phyloP scores from a whole-genome alignment of 208 protist species.

The Leishmania turanica region DNA sequence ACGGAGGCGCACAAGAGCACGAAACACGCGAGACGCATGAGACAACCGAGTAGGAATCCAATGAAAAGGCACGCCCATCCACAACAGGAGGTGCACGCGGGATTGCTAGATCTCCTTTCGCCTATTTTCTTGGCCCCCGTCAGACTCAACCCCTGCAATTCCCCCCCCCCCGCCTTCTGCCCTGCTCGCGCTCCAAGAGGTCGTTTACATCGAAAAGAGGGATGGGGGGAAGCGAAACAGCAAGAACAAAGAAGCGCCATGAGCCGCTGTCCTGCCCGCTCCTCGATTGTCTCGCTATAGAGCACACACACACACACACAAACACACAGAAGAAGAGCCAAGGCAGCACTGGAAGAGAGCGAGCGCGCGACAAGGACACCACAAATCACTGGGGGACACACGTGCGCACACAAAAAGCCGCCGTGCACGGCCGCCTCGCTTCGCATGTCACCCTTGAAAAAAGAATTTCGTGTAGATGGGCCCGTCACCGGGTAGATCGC shows the following conservation, averaged over 20 bases:
- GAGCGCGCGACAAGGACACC: not conserved
- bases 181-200: not conserved
- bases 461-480: conserved; percentile 83
- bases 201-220: not conserved
- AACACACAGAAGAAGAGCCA: not conserved
- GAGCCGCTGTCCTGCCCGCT: not conserved
- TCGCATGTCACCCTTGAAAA: conserved; percentile 37
- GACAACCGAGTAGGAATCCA: too few species aligned
- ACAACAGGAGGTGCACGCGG: not conserved
- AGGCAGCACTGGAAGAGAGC: not conserved
- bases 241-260: not conserved
- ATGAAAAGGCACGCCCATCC: not conserved
- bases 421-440: not conserved
- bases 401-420: too few species aligned
- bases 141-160: not conserved
- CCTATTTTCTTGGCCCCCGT: not conserved
- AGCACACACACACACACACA: not conserved
- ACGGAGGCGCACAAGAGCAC: not conserved
- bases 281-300: not conserved
- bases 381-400: not conserved
- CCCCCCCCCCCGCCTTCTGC: not conserved
- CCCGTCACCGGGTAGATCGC: conserved; percentile 94
- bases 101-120: not conserved
- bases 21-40: not conserved
- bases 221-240: not conserved